Percentiles rank a stretch among this genome's conserved stretches.
These are phyloP conservation scores for Cryphonectria japonica DNA, from an alignment of 2,329 filamentous ascomycete genomes.

Conservation along the genomic window DNA sequence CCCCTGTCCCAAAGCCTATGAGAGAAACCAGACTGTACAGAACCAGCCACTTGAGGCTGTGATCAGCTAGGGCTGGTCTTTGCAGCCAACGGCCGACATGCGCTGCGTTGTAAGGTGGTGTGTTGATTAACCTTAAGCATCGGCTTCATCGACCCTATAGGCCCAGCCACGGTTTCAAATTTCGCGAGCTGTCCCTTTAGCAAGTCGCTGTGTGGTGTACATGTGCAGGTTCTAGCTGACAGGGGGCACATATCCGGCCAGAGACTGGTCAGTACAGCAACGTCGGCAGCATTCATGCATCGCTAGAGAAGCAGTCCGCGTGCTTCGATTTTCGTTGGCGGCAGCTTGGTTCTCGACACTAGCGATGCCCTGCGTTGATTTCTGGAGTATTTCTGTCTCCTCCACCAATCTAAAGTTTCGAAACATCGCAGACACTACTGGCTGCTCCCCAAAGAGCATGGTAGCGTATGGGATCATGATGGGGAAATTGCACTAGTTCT, in stretches of 20 bases:
- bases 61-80: constrained; percentile 5
- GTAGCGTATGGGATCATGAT: not conserved
- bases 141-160: constrained; percentile 9
- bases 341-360: not conserved
- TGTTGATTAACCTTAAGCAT: constrained; percentile 9
- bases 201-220: constrained; percentile 19
- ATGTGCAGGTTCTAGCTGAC: constrained; percentile 22
- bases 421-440: not conserved
- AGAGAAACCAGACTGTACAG: not conserved
- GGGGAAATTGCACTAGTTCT: not conserved
- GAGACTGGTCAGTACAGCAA: constrained; percentile 18
- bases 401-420: not conserved
- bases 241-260: constrained; percentile 7
- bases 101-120: constrained; percentile 18
- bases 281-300: not conserved
- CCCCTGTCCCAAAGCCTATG: not conserved
- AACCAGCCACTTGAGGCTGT: constrained; percentile 23
- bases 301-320: not conserved
- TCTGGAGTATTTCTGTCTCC: not conserved
- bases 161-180: constrained; percentile 9
- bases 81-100: constrained; percentile 17
- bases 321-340: not conserved
- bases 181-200: constrained; percentile 27
- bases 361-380: not conserved
- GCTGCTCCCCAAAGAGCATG: not conserved